phyloP scores from a whole-genome alignment of 345 rosid species.

The Nasturtium officinale region DNA sequence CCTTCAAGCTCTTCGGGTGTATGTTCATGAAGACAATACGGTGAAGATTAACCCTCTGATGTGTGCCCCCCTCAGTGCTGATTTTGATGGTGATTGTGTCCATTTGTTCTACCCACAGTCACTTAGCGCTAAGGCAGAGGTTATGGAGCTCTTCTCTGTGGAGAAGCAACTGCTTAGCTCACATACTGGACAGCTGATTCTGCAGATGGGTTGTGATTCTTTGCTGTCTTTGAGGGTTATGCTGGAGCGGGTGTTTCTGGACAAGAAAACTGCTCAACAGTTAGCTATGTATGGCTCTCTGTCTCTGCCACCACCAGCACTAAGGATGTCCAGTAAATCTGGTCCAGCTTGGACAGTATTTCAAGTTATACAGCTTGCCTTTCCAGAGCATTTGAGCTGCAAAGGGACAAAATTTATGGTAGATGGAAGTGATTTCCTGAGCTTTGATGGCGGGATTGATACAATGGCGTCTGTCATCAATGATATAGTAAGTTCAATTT shows the following conservation, averaged over 20 bases:
- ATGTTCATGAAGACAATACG: constrained; percentile 88
- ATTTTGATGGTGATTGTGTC: constrained; percentile 96
- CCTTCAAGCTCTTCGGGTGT: constrained; percentile 84
- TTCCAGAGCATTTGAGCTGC: constrained; percentile 67
- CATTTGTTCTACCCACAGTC: constrained; percentile 95
- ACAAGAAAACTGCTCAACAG: constrained; percentile 64
- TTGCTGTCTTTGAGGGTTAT: constrained; percentile 69
- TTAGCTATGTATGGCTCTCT: constrained; percentile 70
- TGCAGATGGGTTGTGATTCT: constrained; percentile 78
- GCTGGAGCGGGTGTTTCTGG: constrained; percentile 55
- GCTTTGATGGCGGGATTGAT: constrained; percentile 54
- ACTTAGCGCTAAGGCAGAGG: constrained; percentile 91
- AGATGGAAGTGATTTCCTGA: constrained; percentile 58
- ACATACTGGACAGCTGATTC: constrained; percentile 75
- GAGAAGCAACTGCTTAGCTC: constrained; percentile 95
- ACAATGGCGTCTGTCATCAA: constrained; percentile 51
- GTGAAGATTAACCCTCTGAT: constrained; percentile 94
- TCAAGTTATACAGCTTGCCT: constrained; percentile 72
- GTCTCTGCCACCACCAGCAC: constrained; percentile 70
- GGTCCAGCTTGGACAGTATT: constrained; percentile 70
- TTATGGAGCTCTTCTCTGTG: constrained; percentile 83
- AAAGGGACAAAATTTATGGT: constrained; percentile 62
- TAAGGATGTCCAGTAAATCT: constrained; percentile 50
- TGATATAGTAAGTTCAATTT: constrained; percentile 65
- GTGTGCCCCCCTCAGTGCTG: constrained; percentile 93